Evolutionary conservation across 176 grass and related monocot species (phyloP), one percentile per base, ranked within the genome.

Genomic region (Aegilops sharonensis): DNA sequence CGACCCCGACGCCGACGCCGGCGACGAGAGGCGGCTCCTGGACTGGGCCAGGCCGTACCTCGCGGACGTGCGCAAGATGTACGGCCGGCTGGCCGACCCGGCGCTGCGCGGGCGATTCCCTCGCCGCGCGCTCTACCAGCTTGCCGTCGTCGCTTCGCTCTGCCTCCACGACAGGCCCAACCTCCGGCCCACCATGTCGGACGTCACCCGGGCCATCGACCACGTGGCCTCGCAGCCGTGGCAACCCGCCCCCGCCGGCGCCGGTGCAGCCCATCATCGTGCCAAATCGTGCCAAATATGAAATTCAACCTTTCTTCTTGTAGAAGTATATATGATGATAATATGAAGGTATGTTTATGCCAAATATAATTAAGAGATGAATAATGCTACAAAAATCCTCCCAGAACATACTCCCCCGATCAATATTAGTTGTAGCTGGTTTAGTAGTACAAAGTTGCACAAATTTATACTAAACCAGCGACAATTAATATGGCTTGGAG

Each of bases 141-240:
- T 92, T 5, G 72, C 39, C 14, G 82, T 88, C 8, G 62, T 95
- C n/a, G 88, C 86, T 5, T 77, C 83, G 2, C 78, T 92, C 36
- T 95, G 90, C 78, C 85, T 95, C 5, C 85, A 85, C 6, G 83
- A 95, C 60, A 78, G 92, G 81, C 90, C 93, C 25, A 82, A 90
- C 43, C 72, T 88, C 37, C 74, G 90, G 9, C 88, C 93, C 18
- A 81, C 82, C 59, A 95, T 92, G 93, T 72, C 13, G 2, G 89
- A 92, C 11, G 87, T 88, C n/a, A 85, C 82, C 11, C 63, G 54
- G 21, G 88, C 93, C 25, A 68, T 92, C 30, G 88, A 90, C 29
- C 88, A 95, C 74, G 85, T 95, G 3, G 88, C 68, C 4, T 68
- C 85, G n/a, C 93, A 92, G 66, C 90, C 88, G 7, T 89, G 78